Conservation (phyloP, 2,329 filamentous ascomycete species). For the Diplodia intermedia region DNA sequence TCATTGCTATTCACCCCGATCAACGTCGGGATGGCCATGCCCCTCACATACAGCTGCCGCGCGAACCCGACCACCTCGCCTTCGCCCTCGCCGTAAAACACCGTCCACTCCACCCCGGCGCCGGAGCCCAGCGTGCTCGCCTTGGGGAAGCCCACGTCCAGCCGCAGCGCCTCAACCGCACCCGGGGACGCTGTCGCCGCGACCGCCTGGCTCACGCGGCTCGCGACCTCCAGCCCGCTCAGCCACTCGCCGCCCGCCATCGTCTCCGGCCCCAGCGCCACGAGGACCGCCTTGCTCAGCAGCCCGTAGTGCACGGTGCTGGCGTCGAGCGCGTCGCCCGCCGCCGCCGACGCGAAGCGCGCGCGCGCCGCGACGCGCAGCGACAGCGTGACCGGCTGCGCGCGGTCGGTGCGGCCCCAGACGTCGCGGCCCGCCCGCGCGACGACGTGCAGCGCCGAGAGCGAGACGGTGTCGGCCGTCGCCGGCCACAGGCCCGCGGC, state of each 20-base stretch:
- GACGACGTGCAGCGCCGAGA: constrained; percentile 67
- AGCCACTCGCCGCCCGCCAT: constrained; percentile 36
- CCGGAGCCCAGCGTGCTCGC: constrained; percentile 70
- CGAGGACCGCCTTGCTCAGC: constrained; percentile 69
- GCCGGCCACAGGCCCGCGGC: constrained; percentile 37
- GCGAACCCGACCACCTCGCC: constrained; percentile 55
- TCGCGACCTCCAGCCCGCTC: constrained; percentile 39
- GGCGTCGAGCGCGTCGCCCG: constrained; percentile 65
- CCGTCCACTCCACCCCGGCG: constrained; percentile 54
- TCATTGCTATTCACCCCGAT: constrained; percentile 78
- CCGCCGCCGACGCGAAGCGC: constrained; percentile 65
- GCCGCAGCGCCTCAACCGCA: constrained; percentile 50
- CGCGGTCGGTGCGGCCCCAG: constrained; percentile 66
- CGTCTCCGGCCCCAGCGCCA: constrained; percentile 34
- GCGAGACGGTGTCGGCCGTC: constrained; percentile 57
- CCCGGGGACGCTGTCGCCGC: constrained; percentile 40
- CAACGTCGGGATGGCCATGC: constrained; percentile 69
- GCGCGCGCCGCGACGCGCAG: constrained; percentile 63
- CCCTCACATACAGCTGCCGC: constrained; percentile 57
- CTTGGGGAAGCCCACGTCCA: constrained; percentile 69
- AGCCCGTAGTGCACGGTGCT: constrained; percentile 79
- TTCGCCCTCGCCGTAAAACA: constrained; percentile 59
- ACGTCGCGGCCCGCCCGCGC: constrained; percentile 68
- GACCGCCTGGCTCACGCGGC: constrained; percentile 35
- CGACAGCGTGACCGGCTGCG: constrained; percentile 69